Percentiles rank a stretch among this genome's conserved stretches.
phyloP scores from a whole-genome alignment of 305 asterid genomes.

The Coffea humblotiana region DNA sequence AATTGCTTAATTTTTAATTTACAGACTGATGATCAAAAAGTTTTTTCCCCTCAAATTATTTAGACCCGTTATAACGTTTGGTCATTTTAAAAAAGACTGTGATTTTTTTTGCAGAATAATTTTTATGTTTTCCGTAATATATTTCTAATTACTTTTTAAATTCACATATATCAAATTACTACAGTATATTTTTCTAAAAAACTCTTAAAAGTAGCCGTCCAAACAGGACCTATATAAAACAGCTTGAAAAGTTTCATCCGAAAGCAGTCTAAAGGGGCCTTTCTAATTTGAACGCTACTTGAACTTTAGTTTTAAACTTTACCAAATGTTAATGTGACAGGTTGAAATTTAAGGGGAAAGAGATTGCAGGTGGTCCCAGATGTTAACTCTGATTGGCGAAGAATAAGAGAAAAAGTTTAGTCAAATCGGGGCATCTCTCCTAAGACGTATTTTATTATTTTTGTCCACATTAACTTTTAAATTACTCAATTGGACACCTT shows the following conservation, averaged over 20 bases:
- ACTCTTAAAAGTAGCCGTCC: too few relatives aligned
- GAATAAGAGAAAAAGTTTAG: not conserved
- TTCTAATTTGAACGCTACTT: not conserved
- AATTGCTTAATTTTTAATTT: too few relatives aligned
- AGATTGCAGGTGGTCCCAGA: not conserved
- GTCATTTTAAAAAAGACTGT: not conserved
- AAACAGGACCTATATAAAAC: too few relatives aligned
- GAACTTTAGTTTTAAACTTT: not conserved
- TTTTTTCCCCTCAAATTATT: not conserved
- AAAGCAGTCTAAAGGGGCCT: not conserved
- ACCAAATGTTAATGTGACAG: not conserved
- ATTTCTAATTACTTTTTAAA: too few relatives aligned
- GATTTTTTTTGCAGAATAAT: too few relatives aligned
- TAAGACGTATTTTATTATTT: not conserved
- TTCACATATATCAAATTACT: too few relatives aligned
- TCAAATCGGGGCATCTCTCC: not conserved
- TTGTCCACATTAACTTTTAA: not conserved
- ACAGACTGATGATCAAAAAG: too few relatives aligned
- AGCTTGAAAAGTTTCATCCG: not conserved
- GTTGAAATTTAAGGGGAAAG: not conserved
- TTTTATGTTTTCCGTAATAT: too few relatives aligned
- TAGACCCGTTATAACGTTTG: not conserved
- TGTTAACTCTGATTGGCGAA: not conserved
- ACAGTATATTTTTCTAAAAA: too few relatives aligned
- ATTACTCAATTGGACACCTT: not conserved